Base-by-base conservation (phyloP, 179 eudicot species). In the Drosera spatulata region DNA sequence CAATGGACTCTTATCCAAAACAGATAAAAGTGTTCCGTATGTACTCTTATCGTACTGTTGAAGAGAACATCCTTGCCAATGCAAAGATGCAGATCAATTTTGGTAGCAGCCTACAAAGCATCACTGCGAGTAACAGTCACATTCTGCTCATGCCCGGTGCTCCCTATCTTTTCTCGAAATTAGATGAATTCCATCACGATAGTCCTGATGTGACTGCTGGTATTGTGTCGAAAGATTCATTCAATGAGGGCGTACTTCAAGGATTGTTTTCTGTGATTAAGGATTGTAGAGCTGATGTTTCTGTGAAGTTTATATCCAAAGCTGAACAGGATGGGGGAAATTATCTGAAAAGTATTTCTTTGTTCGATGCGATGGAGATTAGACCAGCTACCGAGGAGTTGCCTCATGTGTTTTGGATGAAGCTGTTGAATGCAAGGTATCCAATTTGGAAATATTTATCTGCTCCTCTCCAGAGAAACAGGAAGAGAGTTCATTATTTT, bases 111-210 rank as follows among this genome's bases (percentile, higher is more conserved):
- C 61, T 82, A 47, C 82, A 77, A 41, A 62, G 51, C 42, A 59
- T 77, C 47, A 74, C 65, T 64, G 73, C 33, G 1, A 22, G 78
- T 63, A 72, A 75, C 55, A 79, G 77, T 65, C 85, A 86, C 66
- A 61, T 49, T 69, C 75, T 93, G 72, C 87, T 93, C n/a, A 81
- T 76, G 82, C 90, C 94, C 95, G 97, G 97, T 66, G 94, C 91
- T 40, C 72, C 85, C 12, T 59, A 74, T 78, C 70, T 90, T 46
- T 87, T 94, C 64, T 63, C 72, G 3, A 85, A 74, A 71, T 66
- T 94, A 68, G 93, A 90, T 40, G 78, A 81, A 61, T 82, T 80
- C 70, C 97, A 84, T 71, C 71, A 56, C 63, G 63, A 68, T 48
- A 61, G 59, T 15, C 53, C 61, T 7, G 57, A 62, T 33, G 43